phyloP scores from a whole-genome alignment of 371 early-diverging fungal species.

The Mortierella sp. region DNA sequence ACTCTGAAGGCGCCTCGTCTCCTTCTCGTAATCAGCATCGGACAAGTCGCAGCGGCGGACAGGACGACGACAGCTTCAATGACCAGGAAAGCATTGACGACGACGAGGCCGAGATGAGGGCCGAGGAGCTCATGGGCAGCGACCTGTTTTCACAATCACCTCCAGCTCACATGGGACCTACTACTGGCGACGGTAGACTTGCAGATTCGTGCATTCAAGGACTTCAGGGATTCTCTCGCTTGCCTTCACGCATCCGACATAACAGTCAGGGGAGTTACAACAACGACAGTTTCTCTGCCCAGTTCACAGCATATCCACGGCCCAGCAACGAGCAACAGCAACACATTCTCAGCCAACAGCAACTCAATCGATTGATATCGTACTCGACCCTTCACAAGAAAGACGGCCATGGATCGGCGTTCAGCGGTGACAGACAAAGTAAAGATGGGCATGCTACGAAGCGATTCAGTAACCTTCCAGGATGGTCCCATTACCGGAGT shows the following conservation, averaged over 20 bases:
- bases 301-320: background rate
- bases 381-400: slow-evolving; percentile 30
- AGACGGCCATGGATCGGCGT: slow-evolving; percentile 4
- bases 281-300: background rate
- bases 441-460: slow-evolving; percentile 15
- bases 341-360: slow-evolving; percentile 14
- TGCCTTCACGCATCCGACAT: background rate
- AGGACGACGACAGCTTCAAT: slow-evolving; percentile 30
- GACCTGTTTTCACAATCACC: slow-evolving; percentile 27
- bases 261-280: background rate
- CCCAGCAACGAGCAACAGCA: background rate
- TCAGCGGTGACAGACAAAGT: background rate
- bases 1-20: background rate
- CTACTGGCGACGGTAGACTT: background rate
- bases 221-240: background rate
- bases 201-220: slow-evolving; percentile 2
- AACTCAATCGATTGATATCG: slow-evolving; percentile 18
- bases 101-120: slow-evolving; percentile 49
- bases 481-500: slow-evolving; percentile 31
- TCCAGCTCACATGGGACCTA: background rate
- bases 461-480: slow-evolving; percentile 31
- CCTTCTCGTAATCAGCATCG: slow-evolving; percentile 3
- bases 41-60: background rate
- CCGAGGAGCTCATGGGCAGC: slow-evolving; percentile 45
- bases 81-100: slow-evolving; percentile 42